Base-by-base conservation (phyloP, 2,329 filamentous ascomycete genomes). In the Ambrosiella beaveri region DNA sequence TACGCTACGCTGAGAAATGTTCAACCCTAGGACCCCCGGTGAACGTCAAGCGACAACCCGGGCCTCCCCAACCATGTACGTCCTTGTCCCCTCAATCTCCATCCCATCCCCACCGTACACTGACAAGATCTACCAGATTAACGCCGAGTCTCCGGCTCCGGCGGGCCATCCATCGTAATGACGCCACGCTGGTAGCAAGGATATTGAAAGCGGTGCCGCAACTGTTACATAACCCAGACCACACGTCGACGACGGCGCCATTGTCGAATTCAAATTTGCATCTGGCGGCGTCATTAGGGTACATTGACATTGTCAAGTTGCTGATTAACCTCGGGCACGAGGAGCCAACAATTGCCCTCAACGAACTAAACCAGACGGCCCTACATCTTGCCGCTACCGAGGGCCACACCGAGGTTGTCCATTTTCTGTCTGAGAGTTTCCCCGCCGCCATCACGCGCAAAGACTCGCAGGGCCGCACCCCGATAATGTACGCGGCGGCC, bases 231-330 rank as follows among this genome's bases (percentile, higher is more conserved):
- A 95, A 95, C 66, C 87, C 88, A 1, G 87, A 95, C 69, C 52
- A 54, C 44, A 54, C 15, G 8, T 78, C 80, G 64, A 79, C 81
- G 3, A 76, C 82, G 62, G 65, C 69, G 7, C 80, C 78, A 54
- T 82, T 87, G 63, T 86, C 85, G 68, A 93, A 94, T 71, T 91
- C 88, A 1, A 88, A 82, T 62, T 77, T 95, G 44, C 88, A 95
- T 68, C 77, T 95, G 1, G 86, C 88, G 49, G 85, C 86, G 9
- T 80, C 79, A 7, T 75, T 88, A 59, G 88, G 88, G 56, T 79
- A 84, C 66, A 73, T 80, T 7, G 72, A 81, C 52, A 84, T 93
- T 64, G 84, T 80, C 67, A 76, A 79, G 64, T 76, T 82, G 57
- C 80, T 95, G 36, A 75, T 94, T 62, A 73, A 78, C n/a, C 75